Evolutionary conservation across 2,329 filamentous ascomycete species (phyloP).

Genomic region (Blastomyces silverae): DNA sequence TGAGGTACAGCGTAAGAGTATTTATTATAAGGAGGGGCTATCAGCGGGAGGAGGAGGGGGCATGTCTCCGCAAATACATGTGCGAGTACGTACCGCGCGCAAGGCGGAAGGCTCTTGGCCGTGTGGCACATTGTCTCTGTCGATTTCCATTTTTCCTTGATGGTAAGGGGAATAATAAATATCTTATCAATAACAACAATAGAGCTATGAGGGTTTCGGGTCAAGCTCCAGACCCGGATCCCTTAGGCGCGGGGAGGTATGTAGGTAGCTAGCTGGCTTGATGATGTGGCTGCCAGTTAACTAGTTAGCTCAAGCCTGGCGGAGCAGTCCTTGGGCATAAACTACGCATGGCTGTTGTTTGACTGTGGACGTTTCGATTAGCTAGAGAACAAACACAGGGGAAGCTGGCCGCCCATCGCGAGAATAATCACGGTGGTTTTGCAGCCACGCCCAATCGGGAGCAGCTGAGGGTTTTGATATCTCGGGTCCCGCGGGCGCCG

Average conservation of each 20-base stretch:
- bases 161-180: not conserved
- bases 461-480: too few species aligned
- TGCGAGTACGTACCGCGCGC: not conserved
- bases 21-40: too few species aligned
- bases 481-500: slow-evolving; percentile 8
- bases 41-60: not conserved
- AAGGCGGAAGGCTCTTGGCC: slow-evolving; percentile 4
- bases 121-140: not conserved
- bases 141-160: slow-evolving; percentile 1
- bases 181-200: not conserved
- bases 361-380: not conserved
- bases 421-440: not conserved
- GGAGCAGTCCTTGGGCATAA: not conserved
- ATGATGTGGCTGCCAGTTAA: not conserved
- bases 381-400: not conserved
- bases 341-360: not conserved
- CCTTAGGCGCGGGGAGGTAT: not conserved
- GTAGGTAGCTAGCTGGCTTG: not conserved
- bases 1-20: not conserved
- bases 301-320: not conserved
- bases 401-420: not conserved
- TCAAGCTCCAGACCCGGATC: not conserved
- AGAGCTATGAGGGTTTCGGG: not conserved
- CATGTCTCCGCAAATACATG: not conserved
- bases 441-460: not conserved